phyloP scores from a whole-genome alignment of 257 asterid genomes.

The Penstemon davidsonii region DNA sequence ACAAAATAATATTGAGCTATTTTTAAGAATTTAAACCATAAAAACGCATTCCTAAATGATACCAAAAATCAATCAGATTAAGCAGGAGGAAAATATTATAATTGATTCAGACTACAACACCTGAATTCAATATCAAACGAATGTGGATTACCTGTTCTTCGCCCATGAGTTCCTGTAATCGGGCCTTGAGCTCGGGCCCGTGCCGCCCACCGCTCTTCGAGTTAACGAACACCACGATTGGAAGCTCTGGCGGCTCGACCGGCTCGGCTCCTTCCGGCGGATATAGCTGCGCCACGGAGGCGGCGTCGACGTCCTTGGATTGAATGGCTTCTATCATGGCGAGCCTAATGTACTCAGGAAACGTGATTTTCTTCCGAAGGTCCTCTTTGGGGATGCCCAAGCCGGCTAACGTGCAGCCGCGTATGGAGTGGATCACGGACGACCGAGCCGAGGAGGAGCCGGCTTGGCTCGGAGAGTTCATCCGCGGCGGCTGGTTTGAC shows the following conservation, averaged over 20 bases:
- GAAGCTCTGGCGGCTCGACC: constrained; percentile 55
- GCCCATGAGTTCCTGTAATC: constrained; percentile 82
- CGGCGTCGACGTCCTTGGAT: constrained; percentile 48
- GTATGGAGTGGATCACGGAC: constrained; percentile 64
- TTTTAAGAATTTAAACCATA: background rate
- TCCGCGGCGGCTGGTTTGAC: constrained; percentile 20
- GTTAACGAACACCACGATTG: constrained; percentile 79
- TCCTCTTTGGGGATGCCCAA: constrained; percentile 63
- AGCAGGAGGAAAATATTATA: too few relatives aligned
- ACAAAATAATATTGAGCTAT: too few relatives aligned
- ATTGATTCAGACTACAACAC: too few relatives aligned
- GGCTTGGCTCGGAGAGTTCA: constrained; percentile 43
- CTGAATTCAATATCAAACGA: background rate
- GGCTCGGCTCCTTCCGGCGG: constrained; percentile 45
- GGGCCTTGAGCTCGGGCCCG: constrained; percentile 83
- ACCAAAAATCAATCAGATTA: constrained; percentile 2
- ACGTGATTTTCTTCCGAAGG: constrained; percentile 57
- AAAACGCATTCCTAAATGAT: background rate
- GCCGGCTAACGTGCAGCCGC: constrained; percentile 73
- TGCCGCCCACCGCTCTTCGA: constrained; percentile 93
- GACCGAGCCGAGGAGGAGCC: constrained; percentile 60
- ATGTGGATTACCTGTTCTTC: constrained; percentile 73
- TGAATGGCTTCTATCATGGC: constrained; percentile 74
- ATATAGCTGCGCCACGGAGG: constrained; percentile 35
- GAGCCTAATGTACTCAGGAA: constrained; percentile 75